These are phyloP conservation scores for Tanacetum coccineum DNA, from an alignment of 129 eudicot genomes.

Conservation along the genomic window DNA sequence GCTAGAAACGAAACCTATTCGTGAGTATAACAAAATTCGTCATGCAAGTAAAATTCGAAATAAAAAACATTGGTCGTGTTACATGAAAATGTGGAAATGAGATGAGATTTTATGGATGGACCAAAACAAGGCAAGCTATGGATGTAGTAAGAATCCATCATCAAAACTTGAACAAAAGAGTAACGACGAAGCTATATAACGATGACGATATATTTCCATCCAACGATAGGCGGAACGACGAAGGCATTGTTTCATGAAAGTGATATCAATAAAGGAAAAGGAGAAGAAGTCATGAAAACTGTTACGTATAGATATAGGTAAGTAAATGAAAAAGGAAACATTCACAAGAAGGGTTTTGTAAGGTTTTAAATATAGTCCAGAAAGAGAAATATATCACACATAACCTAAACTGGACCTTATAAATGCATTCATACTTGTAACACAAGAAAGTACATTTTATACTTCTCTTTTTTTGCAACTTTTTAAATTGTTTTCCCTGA, in stretches of 20 bases:
- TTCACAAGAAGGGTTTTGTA: constrained; percentile 32
- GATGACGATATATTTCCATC: constrained; percentile 17
- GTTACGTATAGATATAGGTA: constrained; percentile 1
- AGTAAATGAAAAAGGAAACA: constrained; percentile 26
- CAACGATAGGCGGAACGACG: constrained; percentile 4
- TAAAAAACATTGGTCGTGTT: constrained; percentile 57
- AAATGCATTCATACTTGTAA: constrained; percentile 2
- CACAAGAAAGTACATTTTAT: background rate
- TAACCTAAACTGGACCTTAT: constrained; percentile 17
- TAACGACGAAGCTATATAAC: constrained; percentile 10
- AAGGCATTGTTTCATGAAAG: constrained; percentile 22
- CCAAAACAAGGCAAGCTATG: constrained; percentile 19
- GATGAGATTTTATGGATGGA: constrained; percentile 40
- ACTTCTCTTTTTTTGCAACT: too few relatives aligned
- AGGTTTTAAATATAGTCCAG: constrained; percentile 14
- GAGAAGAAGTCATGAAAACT: constrained; percentile 27
- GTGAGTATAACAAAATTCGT: constrained; percentile 10
- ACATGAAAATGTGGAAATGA: constrained; percentile 11
- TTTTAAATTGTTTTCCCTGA: too few relatives aligned
- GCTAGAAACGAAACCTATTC: constrained; percentile 7
- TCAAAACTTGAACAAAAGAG: constrained; percentile 20
- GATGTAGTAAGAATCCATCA: constrained; percentile 31
- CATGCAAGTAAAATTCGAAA: constrained; percentile 36
- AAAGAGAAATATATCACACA: constrained; percentile 18
- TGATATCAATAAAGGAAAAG: constrained; percentile 21